These are phyloP conservation scores for Lindgomyces ingoldianus DNA, from an alignment of 495 filamentous ascomycete species.

Conservation along the genomic window DNA sequence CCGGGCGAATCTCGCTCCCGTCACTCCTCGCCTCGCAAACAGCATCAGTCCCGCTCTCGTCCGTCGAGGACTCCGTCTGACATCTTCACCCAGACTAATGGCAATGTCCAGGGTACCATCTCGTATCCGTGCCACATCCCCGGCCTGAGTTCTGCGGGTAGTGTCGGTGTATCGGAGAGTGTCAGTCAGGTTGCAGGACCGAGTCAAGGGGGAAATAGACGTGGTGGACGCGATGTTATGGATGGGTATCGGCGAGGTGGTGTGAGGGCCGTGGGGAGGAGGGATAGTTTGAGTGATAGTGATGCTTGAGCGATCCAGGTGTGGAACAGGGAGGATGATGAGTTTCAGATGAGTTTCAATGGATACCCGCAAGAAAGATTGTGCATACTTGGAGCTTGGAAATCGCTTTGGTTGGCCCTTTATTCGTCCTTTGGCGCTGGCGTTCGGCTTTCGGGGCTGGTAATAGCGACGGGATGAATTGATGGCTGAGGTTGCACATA, in stretches of 20 bases:
- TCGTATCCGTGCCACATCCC: conserved; percentile 79
- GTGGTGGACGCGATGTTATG: conserved; percentile 36
- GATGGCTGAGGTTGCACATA: too few relatives aligned
- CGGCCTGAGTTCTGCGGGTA: conserved; percentile 60
- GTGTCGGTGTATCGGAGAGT: conserved; percentile 46
- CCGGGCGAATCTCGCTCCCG: background rate
- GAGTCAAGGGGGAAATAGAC: conserved; percentile 25
- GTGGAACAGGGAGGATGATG: background rate
- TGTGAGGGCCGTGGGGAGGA: conserved; percentile 46
- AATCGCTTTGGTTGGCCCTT: too few relatives aligned
- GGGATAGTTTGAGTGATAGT: conserved; percentile 59
- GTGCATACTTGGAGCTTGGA: too few relatives aligned
- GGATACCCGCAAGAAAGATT: background rate
- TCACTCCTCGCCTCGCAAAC: conserved; percentile 31
- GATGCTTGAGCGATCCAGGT: conserved; percentile 34
- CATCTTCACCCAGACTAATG: conserved; percentile 49
- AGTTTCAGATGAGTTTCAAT: background rate
- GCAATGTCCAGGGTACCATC: conserved; percentile 70
- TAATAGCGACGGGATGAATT: too few relatives aligned
- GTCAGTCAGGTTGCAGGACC: conserved; percentile 36
- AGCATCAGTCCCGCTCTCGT: conserved; percentile 31
- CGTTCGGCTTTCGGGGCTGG: too few relatives aligned
- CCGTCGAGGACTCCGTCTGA: conserved; percentile 28
- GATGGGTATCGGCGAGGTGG: conserved; percentile 53
- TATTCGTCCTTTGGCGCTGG: background rate